Evolutionary conservation across 305 asterid genomes (phyloP).

Genomic region (Petunia hybrid): DNA sequence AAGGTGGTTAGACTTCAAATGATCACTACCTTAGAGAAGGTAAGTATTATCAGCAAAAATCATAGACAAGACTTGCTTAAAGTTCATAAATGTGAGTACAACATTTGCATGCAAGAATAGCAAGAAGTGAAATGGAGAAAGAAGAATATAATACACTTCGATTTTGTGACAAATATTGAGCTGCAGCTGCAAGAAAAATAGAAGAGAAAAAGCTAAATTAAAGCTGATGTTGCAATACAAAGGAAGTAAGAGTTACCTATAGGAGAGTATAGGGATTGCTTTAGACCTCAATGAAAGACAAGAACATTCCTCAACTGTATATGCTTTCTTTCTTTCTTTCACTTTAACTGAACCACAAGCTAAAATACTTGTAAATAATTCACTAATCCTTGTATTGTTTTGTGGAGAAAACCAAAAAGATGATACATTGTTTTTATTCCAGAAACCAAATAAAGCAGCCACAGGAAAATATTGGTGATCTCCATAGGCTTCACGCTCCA

Average conservation of each 20-base stretch:
- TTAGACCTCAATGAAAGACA: constrained; percentile 32
- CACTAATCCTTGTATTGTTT: no score
- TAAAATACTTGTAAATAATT: neutral
- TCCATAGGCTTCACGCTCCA: no score
- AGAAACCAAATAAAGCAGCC: no score
- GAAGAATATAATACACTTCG: neutral
- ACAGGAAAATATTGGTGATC: no score
- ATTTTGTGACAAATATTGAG: neutral
- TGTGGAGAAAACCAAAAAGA: no score
- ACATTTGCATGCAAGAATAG: neutral
- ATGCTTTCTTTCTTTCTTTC: neutral
- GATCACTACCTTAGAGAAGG: neutral
- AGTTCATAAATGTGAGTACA: neutral
- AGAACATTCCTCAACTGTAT: constrained; percentile 28
- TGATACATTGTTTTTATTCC: no score
- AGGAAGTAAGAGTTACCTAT: constrained; percentile 11
- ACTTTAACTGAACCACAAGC: neutral
- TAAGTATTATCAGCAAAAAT: neutral
- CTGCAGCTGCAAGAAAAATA: neutral
- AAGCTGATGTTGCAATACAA: neutral
- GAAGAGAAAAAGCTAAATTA: neutral
- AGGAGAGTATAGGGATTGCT: constrained; percentile 29
- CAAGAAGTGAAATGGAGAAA: constrained; percentile 5
- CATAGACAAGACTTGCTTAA: neutral
- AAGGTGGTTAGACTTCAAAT: no score